Conservation (phyloP, 345 rosid species). For the Acer negundo region DNA sequence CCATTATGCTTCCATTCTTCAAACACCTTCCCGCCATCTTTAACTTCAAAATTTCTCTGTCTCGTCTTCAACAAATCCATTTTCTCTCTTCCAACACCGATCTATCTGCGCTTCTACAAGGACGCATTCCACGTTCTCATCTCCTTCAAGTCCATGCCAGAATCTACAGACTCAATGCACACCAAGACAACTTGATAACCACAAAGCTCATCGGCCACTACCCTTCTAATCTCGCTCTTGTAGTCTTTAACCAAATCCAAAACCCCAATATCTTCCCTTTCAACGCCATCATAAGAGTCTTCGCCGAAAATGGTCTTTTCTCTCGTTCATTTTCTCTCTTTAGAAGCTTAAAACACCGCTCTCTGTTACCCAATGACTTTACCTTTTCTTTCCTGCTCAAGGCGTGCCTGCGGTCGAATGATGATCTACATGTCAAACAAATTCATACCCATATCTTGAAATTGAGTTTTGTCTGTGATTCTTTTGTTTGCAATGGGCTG, state of each 20-base stretch:
- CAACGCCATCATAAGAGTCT: constrained; percentile 49
- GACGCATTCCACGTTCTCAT: too few relatives aligned
- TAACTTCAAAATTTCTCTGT: too few relatives aligned
- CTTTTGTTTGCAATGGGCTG: constrained; percentile 37
- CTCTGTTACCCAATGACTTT: constrained; percentile 22
- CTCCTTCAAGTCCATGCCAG: too few relatives aligned
- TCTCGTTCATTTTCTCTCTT: constrained; percentile 27
- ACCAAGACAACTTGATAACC: too few relatives aligned
- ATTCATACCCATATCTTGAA: constrained; percentile 37
- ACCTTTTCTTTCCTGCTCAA: constrained; percentile 38
- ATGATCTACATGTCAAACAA: constrained; percentile 26
- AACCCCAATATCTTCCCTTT: constrained; percentile 50
- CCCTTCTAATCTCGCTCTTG: too few relatives aligned
- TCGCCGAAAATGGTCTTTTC: constrained; percentile 26
- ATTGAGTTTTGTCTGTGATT: constrained; percentile 31
- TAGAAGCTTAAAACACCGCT: constrained; percentile 19
- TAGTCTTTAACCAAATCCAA: constrained; percentile 19
- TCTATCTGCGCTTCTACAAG: too few relatives aligned
- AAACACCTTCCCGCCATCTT: too few relatives aligned
- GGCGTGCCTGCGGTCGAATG: constrained; percentile 31
- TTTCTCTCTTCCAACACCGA: too few relatives aligned
- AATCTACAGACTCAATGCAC: too few relatives aligned
- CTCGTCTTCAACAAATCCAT: too few relatives aligned
- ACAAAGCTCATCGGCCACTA: too few relatives aligned
- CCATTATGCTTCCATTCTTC: too few relatives aligned